These are phyloP conservation scores for Peniophora sp. DNA, from an alignment of 1,284 basidiomycete species.

Conservation along the genomic window DNA sequence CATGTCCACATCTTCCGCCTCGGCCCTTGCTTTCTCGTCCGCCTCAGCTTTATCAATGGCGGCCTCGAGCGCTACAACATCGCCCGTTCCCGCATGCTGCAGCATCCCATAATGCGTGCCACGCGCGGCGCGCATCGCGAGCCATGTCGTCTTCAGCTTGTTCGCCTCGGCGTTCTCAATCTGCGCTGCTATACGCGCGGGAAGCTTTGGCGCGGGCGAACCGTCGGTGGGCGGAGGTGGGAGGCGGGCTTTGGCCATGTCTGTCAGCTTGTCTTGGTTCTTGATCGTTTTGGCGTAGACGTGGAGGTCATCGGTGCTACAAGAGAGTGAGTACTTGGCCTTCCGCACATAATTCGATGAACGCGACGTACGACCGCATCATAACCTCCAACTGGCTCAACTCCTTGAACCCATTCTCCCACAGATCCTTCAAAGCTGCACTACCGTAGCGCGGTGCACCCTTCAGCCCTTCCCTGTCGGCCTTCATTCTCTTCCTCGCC, in stretches of 20 bases:
- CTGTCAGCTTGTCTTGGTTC: conserved; percentile 11
- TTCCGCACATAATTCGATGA: conserved; percentile 2
- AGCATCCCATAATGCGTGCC: conserved; percentile 66
- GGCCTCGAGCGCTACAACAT: conserved; percentile 51
- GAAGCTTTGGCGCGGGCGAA: conserved; percentile 3
- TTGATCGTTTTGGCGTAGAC: conserved; percentile 66
- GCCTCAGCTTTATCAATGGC: conserved; percentile 56
- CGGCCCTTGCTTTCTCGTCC: conserved; percentile 1
- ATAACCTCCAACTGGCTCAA: conserved; percentile 45
- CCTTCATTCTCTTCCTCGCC: conserved; percentile 41
- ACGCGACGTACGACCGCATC: conserved; percentile 51
- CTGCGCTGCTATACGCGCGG: background rate
- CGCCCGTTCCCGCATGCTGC: conserved; percentile 73
- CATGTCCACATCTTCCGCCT: conserved; percentile 3
- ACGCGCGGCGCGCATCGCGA: conserved; percentile 69
- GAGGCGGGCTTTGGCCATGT: conserved; percentile 15
- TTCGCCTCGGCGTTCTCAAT: conserved; percentile 31
- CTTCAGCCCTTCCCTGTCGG: conserved; percentile 49
- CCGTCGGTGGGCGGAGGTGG: conserved; percentile 8
- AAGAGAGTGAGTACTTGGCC: conserved; percentile 4
- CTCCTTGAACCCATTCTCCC: conserved; percentile 70
- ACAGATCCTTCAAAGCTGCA: conserved; percentile 65
- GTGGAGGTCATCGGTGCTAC: conserved; percentile 61
- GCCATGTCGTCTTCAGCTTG: conserved; percentile 67
- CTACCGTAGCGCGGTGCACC: conserved; percentile 46